phyloP scores from a whole-genome alignment of 2,329 filamentous ascomycete genomes.

The Talaromyces amestolkiae region DNA sequence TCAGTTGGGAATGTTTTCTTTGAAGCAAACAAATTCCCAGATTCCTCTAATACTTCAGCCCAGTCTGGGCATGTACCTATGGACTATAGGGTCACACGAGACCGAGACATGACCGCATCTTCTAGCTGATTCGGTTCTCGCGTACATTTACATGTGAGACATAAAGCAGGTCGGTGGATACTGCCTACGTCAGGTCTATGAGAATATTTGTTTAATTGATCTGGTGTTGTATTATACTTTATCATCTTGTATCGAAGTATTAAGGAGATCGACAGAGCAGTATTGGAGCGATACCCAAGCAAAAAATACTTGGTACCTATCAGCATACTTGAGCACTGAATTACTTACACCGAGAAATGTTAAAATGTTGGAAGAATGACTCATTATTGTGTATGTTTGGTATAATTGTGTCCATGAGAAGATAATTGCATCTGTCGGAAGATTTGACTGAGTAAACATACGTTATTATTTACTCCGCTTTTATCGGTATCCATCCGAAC shows the following conservation, averaged over 20 bases:
- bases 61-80: background rate
- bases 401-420: background rate
- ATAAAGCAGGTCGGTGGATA: background rate
- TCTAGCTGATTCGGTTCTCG: background rate
- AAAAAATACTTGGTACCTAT: background rate
- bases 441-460: background rate
- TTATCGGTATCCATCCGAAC: background rate
- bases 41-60: background rate
- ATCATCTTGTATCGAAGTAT: background rate
- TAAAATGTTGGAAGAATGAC: background rate
- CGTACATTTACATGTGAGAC: background rate
- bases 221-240: background rate
- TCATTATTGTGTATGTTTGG: background rate
- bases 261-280: background rate
- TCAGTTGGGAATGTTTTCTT: background rate
- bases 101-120: background rate
- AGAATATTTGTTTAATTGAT: background rate
- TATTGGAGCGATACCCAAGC: too few species aligned
- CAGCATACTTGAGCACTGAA: background rate
- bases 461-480: background rate
- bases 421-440: background rate
- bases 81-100: background rate
- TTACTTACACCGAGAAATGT: background rate
- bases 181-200: background rate
- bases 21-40: background rate